Evolutionary conservation across 2,329 filamentous ascomycete species (phyloP).

Genomic region (Xylaria sp.): DNA sequence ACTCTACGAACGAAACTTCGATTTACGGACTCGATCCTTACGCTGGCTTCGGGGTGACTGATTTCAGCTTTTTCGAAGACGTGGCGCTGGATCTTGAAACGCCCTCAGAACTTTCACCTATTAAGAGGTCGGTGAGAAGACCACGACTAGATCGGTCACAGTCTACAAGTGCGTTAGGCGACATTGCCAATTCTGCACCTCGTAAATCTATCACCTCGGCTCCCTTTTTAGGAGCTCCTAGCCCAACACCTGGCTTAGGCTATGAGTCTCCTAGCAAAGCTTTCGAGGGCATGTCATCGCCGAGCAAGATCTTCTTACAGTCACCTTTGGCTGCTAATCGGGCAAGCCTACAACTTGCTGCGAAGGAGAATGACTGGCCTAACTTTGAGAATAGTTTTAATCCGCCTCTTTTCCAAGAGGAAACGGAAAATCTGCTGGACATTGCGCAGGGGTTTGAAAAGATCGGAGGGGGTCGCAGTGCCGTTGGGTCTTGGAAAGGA

Average conservation of each 20-base stretch:
- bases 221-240: slow-evolving; percentile 61
- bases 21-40: slow-evolving; percentile 47
- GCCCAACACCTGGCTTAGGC: slow-evolving; percentile 51
- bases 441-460: slow-evolving; percentile 80
- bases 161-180: slow-evolving; percentile 69
- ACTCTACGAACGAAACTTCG: slow-evolving; percentile 62
- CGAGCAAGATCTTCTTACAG: slow-evolving; percentile 61
- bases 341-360: slow-evolving; percentile 44
- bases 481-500: slow-evolving; percentile 44
- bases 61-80: slow-evolving; percentile 72
- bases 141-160: slow-evolving; percentile 71
- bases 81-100: slow-evolving; percentile 53
- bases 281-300: slow-evolving; percentile 65
- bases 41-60: slow-evolving; percentile 62
- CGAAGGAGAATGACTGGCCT: slow-evolving; percentile 56
- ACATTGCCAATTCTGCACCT: slow-evolving; percentile 65
- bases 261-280: slow-evolving; percentile 68
- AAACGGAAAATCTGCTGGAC: slow-evolving; percentile 71
- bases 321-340: slow-evolving; percentile 53
- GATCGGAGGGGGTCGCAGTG: slow-evolving; percentile 66
- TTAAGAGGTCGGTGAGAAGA: slow-evolving; percentile 71
- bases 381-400: slow-evolving; percentile 63
- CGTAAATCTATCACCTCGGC: slow-evolving; percentile 63
- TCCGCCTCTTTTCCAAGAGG: slow-evolving; percentile 66
- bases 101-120: slow-evolving; percentile 69